These are phyloP conservation scores for Ophiosphaerella herpotricha DNA, from an alignment of 2,329 filamentous ascomycete genomes.

Conservation along the genomic window DNA sequence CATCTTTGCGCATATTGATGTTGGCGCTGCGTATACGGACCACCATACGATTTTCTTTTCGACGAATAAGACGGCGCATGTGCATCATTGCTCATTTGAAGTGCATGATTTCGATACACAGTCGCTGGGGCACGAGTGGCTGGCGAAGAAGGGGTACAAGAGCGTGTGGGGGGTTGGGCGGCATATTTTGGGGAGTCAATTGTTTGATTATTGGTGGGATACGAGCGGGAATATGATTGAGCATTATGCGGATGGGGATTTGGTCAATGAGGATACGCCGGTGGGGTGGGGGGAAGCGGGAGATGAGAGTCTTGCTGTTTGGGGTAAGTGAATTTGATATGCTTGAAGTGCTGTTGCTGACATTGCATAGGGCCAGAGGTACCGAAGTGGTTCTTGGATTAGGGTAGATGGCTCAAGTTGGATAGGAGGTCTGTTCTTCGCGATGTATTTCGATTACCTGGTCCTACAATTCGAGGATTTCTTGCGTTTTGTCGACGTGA, in stretches of 20 bases:
- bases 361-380: too few species aligned
- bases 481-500: conserved; percentile 9
- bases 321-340: conserved; percentile 29
- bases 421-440: neutral
- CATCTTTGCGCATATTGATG: conserved; percentile 61
- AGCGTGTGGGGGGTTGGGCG: conserved; percentile 73
- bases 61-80: conserved; percentile 50
- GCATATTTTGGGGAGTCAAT: conserved; percentile 71
- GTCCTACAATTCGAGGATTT: conserved; percentile 23
- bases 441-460: neutral
- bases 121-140: conserved; percentile 71
- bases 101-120: conserved; percentile 73
- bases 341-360: too few species aligned
- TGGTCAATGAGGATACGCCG: conserved; percentile 63
- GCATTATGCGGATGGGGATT: conserved; percentile 73
- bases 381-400: neutral
- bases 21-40: conserved; percentile 55
- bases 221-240: conserved; percentile 67
- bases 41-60: conserved; percentile 62
- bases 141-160: conserved; percentile 65
- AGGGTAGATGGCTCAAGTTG: neutral
- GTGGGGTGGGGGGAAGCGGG: conserved; percentile 49
- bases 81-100: conserved; percentile 72
- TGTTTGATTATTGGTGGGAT: conserved; percentile 76
- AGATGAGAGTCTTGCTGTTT: conserved; percentile 48